Conservation (phyloP, 106 monocot species). For the Triglochin maritima region DNA sequence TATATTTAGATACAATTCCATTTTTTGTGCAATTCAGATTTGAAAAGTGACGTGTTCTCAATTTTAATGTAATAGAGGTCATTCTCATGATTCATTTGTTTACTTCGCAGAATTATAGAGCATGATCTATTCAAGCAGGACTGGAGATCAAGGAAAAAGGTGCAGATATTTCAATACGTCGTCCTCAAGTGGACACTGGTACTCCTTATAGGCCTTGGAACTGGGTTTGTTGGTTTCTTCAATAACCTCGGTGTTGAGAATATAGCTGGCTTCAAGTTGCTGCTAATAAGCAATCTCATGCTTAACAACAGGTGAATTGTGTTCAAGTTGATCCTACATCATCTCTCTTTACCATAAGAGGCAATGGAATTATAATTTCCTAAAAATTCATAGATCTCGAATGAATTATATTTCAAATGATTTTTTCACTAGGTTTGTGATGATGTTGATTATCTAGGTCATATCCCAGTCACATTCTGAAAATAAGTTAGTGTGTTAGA, state of each 20-base stretch:
- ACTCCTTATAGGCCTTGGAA: conserved; percentile 50
- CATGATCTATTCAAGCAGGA: conserved; percentile 74
- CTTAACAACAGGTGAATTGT: conserved; percentile 30
- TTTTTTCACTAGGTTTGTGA: too few species aligned
- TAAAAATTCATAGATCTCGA: too few species aligned
- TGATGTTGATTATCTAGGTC: too few species aligned
- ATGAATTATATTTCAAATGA: too few species aligned
- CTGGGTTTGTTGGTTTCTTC: conserved; percentile 68
- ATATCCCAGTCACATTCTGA: too few species aligned
- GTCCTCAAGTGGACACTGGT: conserved; percentile 72
- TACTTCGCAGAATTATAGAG: conserved; percentile 43
- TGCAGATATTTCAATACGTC: conserved; percentile 71
- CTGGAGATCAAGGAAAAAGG: conserved; percentile 62
- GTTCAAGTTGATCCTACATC: not conserved
- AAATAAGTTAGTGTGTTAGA: too few species aligned
- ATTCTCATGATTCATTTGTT: not conserved
- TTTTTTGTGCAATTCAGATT: not conserved
- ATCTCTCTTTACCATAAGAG: not conserved
- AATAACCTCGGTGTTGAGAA: conserved; percentile 81
- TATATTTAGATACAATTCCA: not conserved
- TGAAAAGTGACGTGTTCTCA: too few species aligned
- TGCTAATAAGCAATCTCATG: conserved; percentile 65
- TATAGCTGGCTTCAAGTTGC: conserved; percentile 66
- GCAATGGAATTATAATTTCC: too few species aligned
- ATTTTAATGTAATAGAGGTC: too few species aligned